Evolutionary conservation across 2,329 filamentous ascomycete genomes (phyloP).

Genomic region (Penicillium sp.): DNA sequence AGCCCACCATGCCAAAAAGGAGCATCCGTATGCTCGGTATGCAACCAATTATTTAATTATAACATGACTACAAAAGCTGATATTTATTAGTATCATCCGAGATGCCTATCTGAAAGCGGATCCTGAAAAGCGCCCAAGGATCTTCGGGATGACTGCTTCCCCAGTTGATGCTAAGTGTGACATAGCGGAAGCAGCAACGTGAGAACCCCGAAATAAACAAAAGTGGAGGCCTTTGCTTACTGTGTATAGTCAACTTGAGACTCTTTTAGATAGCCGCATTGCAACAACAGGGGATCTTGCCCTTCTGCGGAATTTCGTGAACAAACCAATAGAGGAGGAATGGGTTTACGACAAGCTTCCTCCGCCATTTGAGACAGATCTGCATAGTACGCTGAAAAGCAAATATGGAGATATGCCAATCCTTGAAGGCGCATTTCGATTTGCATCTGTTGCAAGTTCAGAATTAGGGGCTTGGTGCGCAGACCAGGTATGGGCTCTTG

Average conservation of each 20-base stretch:
- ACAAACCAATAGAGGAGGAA: constrained; percentile 58
- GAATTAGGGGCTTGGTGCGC: constrained; percentile 81
- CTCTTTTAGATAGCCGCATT: constrained; percentile 75
- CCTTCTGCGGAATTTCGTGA: constrained; percentile 58
- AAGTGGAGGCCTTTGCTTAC: constrained; percentile 7
- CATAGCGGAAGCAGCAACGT: constrained; percentile 64
- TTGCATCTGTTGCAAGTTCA: constrained; percentile 58
- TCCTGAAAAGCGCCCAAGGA: constrained; percentile 59
- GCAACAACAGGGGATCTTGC: constrained; percentile 67
- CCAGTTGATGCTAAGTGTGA: constrained; percentile 82
- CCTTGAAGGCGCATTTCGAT: constrained; percentile 59
- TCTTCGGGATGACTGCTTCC: constrained; percentile 97
- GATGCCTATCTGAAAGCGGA: constrained; percentile 68
- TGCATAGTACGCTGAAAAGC: constrained; percentile 59
- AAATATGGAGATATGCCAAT: constrained; percentile 52
- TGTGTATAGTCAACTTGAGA: constrained; percentile 62
- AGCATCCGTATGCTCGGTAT: constrained; percentile 77
- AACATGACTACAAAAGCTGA: constrained; percentile 3
- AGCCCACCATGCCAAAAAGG: constrained; percentile 92
- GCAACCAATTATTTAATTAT: background rate
- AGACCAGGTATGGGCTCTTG: constrained; percentile 74
- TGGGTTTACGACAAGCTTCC: constrained; percentile 56
- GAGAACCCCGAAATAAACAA: constrained; percentile 14
- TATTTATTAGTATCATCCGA: constrained; percentile 66
- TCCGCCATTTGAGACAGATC: constrained; percentile 58